Evolutionary conservation across 2,329 filamentous ascomycete genomes (phyloP).

Genomic region (Didymella pomorum): DNA sequence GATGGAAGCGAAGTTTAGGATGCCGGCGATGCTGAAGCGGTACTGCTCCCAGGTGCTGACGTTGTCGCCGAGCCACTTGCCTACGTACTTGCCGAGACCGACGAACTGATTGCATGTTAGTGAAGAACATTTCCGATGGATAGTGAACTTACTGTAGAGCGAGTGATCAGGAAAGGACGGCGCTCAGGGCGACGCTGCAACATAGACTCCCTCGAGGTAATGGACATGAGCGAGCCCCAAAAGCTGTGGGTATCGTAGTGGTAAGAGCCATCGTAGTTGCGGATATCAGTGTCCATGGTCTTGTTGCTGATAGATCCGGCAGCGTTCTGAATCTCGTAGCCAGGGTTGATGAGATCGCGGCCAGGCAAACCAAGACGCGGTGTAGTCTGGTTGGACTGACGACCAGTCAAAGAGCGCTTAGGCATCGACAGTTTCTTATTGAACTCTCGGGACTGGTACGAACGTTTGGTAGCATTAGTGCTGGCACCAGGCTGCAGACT

Average conservation of each 20-base stretch:
- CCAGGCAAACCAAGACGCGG: slow-evolving; percentile 63
- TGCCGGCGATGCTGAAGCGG: slow-evolving; percentile 49
- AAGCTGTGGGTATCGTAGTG: slow-evolving; percentile 81
- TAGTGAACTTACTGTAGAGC: slow-evolving; percentile 61
- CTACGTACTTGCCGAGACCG: slow-evolving; percentile 69
- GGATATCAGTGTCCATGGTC: slow-evolving; percentile 70
- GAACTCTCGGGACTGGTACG: slow-evolving; percentile 17
- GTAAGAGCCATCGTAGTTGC: slow-evolving; percentile 70
- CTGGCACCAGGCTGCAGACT: slow-evolving; percentile 66
- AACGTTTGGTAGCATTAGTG: slow-evolving; percentile 27
- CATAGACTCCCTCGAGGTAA: slow-evolving; percentile 72
- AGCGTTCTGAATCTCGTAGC: slow-evolving; percentile 70
- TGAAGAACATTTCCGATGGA: not conserved
- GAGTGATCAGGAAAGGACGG: slow-evolving; percentile 75
- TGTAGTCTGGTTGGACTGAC: slow-evolving; percentile 45
- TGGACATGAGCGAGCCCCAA: slow-evolving; percentile 78
- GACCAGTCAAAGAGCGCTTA: slow-evolving; percentile 25
- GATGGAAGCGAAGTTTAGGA: slow-evolving; percentile 56
- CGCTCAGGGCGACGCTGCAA: slow-evolving; percentile 66
- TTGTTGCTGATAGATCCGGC: slow-evolving; percentile 53
- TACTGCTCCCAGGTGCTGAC: slow-evolving; percentile 55
- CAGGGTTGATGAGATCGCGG: slow-evolving; percentile 70
- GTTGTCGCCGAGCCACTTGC: slow-evolving; percentile 67
- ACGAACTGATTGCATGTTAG: slow-evolving; percentile 59
- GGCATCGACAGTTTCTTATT: slow-evolving; percentile 8